Conservation (phyloP, 495 filamentous ascomycete species). For the Clavariopsis aquatica region DNA sequence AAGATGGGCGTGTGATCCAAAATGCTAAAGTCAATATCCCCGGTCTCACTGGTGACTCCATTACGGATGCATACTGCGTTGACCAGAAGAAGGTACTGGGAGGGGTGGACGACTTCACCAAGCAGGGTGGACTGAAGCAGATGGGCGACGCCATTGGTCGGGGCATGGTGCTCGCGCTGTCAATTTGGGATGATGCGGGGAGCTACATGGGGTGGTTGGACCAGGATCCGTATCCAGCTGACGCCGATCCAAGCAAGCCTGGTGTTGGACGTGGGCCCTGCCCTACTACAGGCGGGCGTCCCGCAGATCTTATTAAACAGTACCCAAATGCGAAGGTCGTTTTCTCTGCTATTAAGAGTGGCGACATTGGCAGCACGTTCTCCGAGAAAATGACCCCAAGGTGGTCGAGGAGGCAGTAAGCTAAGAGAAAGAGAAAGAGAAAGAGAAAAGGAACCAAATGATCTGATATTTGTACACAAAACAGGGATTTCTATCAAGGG, state of each 20-base stretch:
- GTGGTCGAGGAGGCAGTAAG: conserved; percentile 3
- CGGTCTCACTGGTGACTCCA: conserved; percentile 54
- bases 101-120: conserved; percentile 50
- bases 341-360: conserved; percentile 69
- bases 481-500: too few relatives aligned
- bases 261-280: conserved; percentile 24
- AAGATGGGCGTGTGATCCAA: conserved; percentile 59
- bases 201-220: conserved; percentile 84
- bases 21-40: conserved; percentile 58
- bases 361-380: conserved; percentile 51
- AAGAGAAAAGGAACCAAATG: too few relatives aligned
- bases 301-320: conserved; percentile 57
- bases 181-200: conserved; percentile 75
- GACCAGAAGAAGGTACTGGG: conserved; percentile 58
- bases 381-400: neutral
- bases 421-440: too few relatives aligned
- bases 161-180: conserved; percentile 74
- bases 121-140: conserved; percentile 59
- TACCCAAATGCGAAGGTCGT: conserved; percentile 58
- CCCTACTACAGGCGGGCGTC: conserved; percentile 32
- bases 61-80: conserved; percentile 63
- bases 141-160: conserved; percentile 59
- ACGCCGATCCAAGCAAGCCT: conserved; percentile 43
- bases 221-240: conserved; percentile 64
- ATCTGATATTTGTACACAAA: too few relatives aligned